Conservation (phyloP, 768 basidiomycete genomes). For the Leccinum rimulosum region DNA sequence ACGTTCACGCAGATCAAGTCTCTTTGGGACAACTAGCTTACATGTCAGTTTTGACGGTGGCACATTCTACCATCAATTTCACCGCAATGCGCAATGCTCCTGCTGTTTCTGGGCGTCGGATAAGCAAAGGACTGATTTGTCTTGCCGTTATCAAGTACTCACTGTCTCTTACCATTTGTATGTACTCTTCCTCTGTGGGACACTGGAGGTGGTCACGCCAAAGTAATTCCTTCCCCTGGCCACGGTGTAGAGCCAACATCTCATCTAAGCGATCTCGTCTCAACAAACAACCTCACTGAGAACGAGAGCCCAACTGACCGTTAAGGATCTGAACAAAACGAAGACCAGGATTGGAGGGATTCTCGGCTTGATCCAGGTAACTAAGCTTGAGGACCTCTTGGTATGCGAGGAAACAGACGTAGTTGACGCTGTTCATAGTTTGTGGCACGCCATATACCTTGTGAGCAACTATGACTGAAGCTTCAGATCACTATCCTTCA, state of each 20-base stretch:
- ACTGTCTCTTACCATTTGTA: conserved; percentile 97
- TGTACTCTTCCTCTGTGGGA: conserved; percentile 92
- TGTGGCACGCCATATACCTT: conserved; percentile 96
- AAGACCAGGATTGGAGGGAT: conserved; percentile 25
- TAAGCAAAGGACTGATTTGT: not conserved
- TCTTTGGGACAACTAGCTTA: conserved; percentile 32
- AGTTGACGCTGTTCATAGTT: conserved; percentile 95
- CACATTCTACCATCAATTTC: conserved; percentile 93
- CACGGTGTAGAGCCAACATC: conserved; percentile 84
- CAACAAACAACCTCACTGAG: not conserved
- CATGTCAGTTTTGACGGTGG: conserved; percentile 57
- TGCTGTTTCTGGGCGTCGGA: conserved; percentile 71
- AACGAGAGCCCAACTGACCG: conserved; percentile 39
- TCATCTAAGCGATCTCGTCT: conserved; percentile 40
- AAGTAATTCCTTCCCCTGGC: conserved; percentile 88
- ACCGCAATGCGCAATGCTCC: conserved; percentile 88
- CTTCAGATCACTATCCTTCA: not conserved
- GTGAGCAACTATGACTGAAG: conserved; percentile 70
- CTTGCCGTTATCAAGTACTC: conserved; percentile 14
- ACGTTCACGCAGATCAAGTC: not conserved
- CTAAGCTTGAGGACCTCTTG: conserved; percentile 61
- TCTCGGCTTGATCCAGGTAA: conserved; percentile 4
- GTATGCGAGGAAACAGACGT: conserved; percentile 93
- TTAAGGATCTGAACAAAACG: conserved; percentile 74
- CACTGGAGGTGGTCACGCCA: conserved; percentile 91